Percentiles rank a stretch among this genome's conserved stretches.
These are phyloP conservation scores for Botrytis deweyae DNA, from an alignment of 2,329 filamentous ascomycete genomes.

Conservation along the genomic window DNA sequence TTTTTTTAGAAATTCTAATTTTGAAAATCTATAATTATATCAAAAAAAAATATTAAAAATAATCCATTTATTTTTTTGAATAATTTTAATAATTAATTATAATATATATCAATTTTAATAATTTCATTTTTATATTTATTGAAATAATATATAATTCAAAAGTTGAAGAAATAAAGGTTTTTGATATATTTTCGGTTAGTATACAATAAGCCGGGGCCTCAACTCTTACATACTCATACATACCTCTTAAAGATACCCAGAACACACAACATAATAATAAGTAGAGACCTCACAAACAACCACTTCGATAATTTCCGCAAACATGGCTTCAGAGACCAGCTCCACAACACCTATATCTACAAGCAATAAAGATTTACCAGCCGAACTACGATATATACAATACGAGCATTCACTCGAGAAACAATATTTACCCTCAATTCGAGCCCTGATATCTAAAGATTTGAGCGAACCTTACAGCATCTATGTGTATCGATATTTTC, in stretches of 20 bases:
- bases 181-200: too few species aligned
- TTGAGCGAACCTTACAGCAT: conserved; percentile 98
- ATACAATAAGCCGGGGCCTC: too few species aligned
- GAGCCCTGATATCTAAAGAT: conserved; percentile 90
- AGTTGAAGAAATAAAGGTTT: too few species aligned
- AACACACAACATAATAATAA: background rate
- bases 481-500: conserved; percentile 97
- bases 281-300: background rate
- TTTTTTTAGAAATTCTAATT: too few species aligned
- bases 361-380: conserved; percentile 38
- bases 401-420: conserved; percentile 61
- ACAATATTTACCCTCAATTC: conserved; percentile 77
- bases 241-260: background rate
- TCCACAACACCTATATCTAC: background rate
- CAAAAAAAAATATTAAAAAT: too few species aligned
- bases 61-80: too few species aligned
- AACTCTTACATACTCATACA: background rate
- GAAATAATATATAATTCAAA: too few species aligned
- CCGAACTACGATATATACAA: conserved; percentile 58
- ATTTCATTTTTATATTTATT: too few species aligned
- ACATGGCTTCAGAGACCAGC: conserved; percentile 24
- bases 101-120: too few species aligned
- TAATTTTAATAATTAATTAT: too few species aligned
- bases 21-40: too few species aligned
- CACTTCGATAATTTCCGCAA: background rate